Conservation (phyloP, 352 stramenopile genomes). For the Globisporangium abappressorium region DNA sequence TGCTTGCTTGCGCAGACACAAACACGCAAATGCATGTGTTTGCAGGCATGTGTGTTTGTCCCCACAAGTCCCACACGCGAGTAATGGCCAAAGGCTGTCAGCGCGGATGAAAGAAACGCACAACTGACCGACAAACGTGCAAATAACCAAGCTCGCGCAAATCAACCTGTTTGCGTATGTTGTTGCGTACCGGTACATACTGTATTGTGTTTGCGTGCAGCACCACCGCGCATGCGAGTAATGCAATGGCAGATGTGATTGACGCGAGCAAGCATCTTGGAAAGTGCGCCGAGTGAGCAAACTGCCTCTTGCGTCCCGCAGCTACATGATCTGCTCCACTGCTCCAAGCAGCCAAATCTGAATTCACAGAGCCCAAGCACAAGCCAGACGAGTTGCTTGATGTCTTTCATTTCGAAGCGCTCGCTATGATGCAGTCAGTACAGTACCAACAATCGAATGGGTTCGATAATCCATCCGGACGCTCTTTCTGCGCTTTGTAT, state of each 20-base stretch:
- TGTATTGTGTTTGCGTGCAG: no score
- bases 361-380: no score
- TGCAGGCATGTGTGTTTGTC: background rate
- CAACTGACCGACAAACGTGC: background rate
- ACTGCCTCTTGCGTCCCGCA: no score
- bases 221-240: no score
- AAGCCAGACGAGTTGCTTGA: background rate
- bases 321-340: no score
- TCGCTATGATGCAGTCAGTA: background rate
- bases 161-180: background rate
- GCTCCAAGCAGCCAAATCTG: no score
- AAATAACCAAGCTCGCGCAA: background rate
- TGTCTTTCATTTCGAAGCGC: conserved; percentile 4
- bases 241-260: no score
- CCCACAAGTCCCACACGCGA: background rate
- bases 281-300: no score
- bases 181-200: background rate
- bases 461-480: background rate
- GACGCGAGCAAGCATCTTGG: no score
- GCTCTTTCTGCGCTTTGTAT: background rate
- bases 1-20: background rate
- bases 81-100: background rate
- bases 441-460: background rate
- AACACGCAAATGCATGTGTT: background rate
- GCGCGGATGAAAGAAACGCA: background rate